These are phyloP conservation scores for Przewalskia tangutica DNA, from an alignment of 257 asterid species.

Conservation along the genomic window DNA sequence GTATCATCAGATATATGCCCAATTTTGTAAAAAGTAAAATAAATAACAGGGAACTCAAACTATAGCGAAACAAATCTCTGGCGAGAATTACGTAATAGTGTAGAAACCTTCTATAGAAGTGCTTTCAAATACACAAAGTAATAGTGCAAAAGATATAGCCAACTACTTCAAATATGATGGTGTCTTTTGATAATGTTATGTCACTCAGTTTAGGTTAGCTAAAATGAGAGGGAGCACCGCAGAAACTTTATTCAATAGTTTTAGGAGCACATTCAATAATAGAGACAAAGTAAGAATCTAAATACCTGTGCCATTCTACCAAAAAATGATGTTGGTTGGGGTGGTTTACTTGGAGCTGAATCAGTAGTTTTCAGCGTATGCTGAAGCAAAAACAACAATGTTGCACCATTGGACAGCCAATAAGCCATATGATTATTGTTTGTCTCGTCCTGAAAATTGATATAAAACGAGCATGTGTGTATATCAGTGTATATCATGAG, in stretches of 20 bases:
- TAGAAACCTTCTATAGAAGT: background rate
- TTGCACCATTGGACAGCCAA: constrained; percentile 84
- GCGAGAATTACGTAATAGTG: no score
- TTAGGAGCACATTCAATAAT: background rate
- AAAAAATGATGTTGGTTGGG: constrained; percentile 64
- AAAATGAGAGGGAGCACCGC: background rate
- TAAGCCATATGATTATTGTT: constrained; percentile 52
- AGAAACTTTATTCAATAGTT: background rate
- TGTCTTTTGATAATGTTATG: background rate
- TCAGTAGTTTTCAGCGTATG: constrained; percentile 40
- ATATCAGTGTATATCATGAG: background rate
- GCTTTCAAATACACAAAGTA: background rate
- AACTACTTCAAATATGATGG: background rate
- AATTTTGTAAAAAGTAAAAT: background rate
- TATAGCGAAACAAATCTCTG: no score
- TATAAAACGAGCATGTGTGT: background rate
- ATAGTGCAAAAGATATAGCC: background rate
- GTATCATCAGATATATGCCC: background rate
- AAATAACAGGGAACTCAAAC: background rate
- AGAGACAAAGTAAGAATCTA: background rate
- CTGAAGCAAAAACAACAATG: constrained; percentile 61
- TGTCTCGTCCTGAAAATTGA: constrained; percentile 48
- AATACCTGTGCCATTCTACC: constrained; percentile 73
- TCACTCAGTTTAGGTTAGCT: background rate
- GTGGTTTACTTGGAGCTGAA: constrained; percentile 41